Evolutionary conservation across 2,329 filamentous ascomycete genomes (phyloP).

Genomic region (Colletotrichum plurivorum): DNA sequence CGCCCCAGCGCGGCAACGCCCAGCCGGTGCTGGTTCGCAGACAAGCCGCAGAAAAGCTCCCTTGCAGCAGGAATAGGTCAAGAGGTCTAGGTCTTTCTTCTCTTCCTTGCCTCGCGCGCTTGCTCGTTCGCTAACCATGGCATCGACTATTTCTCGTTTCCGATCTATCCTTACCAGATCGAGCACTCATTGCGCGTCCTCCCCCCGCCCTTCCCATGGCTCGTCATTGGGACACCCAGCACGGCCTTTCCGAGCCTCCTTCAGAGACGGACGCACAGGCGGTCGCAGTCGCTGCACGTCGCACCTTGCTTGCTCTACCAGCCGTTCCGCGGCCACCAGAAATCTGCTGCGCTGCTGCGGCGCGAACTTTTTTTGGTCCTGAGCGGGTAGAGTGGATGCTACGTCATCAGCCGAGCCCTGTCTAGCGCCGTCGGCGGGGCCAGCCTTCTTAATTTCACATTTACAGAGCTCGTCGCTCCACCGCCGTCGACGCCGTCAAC

Average conservation of each 20-base stretch:
- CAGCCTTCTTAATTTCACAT: conserved; percentile 25
- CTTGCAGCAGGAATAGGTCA: neutral
- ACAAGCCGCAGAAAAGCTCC: conserved; percentile 1
- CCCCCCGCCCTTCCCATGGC: neutral
- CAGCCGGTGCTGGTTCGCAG: neutral
- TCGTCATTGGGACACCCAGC: conserved; percentile 30
- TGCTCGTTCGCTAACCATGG: conserved; percentile 1
- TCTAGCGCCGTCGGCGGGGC: conserved; percentile 10
- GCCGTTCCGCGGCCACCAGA: conserved; percentile 7
- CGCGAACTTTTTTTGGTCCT: conserved; percentile 18
- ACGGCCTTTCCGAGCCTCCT: conserved; percentile 26
- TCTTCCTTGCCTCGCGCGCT: neutral
- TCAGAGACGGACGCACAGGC: conserved; percentile 1
- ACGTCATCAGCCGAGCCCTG: conserved; percentile 37
- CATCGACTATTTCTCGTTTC: conserved; percentile 7
- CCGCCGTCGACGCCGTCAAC: conserved; percentile 2
- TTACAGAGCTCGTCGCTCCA: conserved; percentile 13
- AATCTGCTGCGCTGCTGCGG: conserved; percentile 2
- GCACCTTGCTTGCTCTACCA: conserved; percentile 14
- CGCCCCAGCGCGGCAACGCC: neutral
- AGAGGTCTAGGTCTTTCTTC: neutral
- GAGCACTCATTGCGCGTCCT: conserved; percentile 36
- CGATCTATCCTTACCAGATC: conserved; percentile 33
- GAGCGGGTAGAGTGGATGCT: conserved; percentile 30
- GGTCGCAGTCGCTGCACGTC: conserved; percentile 7